Percentiles rank a stretch among this genome's conserved stretches.
phyloP scores from a whole-genome alignment of 306 rosid species.

The Medicago lupulina region DNA sequence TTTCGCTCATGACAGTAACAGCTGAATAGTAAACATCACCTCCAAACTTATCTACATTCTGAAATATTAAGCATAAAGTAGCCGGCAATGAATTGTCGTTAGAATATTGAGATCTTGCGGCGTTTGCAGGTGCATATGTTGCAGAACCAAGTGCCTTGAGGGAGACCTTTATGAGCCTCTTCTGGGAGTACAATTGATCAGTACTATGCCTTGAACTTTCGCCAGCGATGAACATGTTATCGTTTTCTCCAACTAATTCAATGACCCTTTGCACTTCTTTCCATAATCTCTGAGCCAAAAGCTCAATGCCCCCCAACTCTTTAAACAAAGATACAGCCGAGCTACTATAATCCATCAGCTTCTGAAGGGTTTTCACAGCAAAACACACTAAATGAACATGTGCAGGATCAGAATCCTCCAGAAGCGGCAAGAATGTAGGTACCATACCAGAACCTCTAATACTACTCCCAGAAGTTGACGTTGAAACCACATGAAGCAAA shows the following conservation, averaged over 20 bases:
- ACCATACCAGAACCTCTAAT: conserved; percentile 98
- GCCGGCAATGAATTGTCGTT: conserved; percentile 75
- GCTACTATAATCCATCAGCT: conserved; percentile 98
- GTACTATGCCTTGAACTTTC: conserved; percentile 73
- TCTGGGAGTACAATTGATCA: conserved; percentile 80
- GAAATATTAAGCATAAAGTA: conserved; percentile 71
- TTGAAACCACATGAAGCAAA: conserved; percentile 93
- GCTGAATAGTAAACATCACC: conserved; percentile 97
- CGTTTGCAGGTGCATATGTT: conserved; percentile 76
- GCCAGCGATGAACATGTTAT: conserved; percentile 58
- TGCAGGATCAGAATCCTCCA: conserved; percentile 87
- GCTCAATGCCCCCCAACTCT: conserved; percentile 94
- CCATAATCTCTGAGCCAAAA: conserved; percentile 87
- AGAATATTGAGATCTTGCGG: conserved; percentile 71
- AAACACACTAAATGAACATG: conserved; percentile 93
- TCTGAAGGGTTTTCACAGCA: conserved; percentile 97
- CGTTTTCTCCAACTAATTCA: conserved; percentile 62
- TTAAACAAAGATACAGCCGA: conserved; percentile 95
- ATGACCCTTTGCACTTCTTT: conserved; percentile 86
- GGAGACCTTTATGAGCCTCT: conserved; percentile 89
- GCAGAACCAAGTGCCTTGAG: conserved; percentile 96
- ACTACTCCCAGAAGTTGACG: conserved; percentile 87
- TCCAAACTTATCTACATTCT: conserved; percentile 81
- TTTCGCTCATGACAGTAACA: conserved; percentile 95
- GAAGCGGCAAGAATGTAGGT: conserved; percentile 90